phyloP scores from a whole-genome alignment of 129 eudicot species.

The Calendula officinalis region DNA sequence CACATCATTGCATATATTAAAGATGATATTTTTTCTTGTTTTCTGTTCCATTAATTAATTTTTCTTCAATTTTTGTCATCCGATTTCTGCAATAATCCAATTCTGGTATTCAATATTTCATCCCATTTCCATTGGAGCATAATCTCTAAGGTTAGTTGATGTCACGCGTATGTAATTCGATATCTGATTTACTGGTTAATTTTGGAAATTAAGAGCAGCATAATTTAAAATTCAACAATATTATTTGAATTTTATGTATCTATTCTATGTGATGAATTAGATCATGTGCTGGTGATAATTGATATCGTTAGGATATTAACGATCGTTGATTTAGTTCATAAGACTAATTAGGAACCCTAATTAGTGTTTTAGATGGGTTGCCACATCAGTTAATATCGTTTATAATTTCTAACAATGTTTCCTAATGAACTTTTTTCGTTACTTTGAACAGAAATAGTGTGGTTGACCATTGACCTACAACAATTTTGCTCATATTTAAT shows the following conservation, averaged over 20 bases:
- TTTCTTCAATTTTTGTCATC: not conserved
- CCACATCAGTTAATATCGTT: not conserved
- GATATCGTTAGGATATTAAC: not conserved
- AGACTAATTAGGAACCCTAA: constrained; percentile 2
- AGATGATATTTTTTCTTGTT: not conserved
- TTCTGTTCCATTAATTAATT: not conserved
- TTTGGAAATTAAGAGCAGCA: too few species aligned
- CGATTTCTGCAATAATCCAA: not conserved
- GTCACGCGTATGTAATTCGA: not conserved
- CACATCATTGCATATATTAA: constrained; percentile 11
- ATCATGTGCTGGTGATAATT: not conserved
- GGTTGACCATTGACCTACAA: not conserved
- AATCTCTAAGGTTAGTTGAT: constrained; percentile 18
- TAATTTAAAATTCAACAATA: too few species aligned
- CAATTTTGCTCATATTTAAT: not conserved
- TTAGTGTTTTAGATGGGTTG: not conserved
- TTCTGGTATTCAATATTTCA: constrained; percentile 11
- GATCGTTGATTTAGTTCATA: not conserved
- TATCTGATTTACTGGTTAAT: not conserved
- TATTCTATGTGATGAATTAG: not conserved
- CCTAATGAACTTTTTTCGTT: not conserved
- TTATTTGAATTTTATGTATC: too few species aligned
- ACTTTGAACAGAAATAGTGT: constrained; percentile 16
- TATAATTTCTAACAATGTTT: not conserved
- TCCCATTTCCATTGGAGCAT: not conserved